phyloP scores from a whole-genome alignment of 2,329 filamentous ascomycete genomes.

The Cladosporium sp. region DNA sequence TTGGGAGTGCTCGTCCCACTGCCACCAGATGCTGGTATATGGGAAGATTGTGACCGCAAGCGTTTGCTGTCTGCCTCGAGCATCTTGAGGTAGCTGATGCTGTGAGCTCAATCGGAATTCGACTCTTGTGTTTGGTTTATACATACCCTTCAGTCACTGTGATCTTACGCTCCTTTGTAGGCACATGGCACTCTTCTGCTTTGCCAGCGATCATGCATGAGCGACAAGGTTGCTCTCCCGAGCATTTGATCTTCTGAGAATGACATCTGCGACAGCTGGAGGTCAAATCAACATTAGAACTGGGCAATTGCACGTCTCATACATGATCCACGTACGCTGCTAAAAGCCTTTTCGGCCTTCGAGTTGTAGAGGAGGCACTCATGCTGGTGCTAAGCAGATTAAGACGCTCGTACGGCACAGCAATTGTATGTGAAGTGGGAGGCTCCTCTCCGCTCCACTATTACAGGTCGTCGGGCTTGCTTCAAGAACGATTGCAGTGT shows the following conservation, averaged over 20 bases:
- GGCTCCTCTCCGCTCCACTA: too few species aligned
- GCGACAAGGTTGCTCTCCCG: constrained; percentile 23
- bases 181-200: constrained; percentile 18
- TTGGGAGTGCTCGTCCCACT: neutral
- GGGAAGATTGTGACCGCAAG: constrained; percentile 2
- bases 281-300: neutral
- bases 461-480: too few species aligned
- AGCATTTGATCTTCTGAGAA: constrained; percentile 27
- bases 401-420: too few species aligned
- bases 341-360: constrained; percentile 8
- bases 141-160: constrained; percentile 22
- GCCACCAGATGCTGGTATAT: constrained; percentile 12
- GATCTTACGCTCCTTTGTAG: constrained; percentile 22
- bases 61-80: constrained; percentile 21
- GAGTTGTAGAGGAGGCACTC: constrained; percentile 1
- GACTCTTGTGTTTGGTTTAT: neutral
- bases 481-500: too few species aligned
- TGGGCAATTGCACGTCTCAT: too few species aligned
- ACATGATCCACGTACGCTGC: constrained; percentile 1
- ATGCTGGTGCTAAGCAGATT: neutral
- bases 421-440: too few species aligned
- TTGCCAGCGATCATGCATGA: constrained; percentile 21
- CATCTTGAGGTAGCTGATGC: constrained; percentile 19
- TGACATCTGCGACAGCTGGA: constrained; percentile 23
- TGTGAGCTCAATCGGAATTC: too few species aligned